phyloP scores from a whole-genome alignment of 345 rosid species.

The Orychophragmus violaceus region DNA sequence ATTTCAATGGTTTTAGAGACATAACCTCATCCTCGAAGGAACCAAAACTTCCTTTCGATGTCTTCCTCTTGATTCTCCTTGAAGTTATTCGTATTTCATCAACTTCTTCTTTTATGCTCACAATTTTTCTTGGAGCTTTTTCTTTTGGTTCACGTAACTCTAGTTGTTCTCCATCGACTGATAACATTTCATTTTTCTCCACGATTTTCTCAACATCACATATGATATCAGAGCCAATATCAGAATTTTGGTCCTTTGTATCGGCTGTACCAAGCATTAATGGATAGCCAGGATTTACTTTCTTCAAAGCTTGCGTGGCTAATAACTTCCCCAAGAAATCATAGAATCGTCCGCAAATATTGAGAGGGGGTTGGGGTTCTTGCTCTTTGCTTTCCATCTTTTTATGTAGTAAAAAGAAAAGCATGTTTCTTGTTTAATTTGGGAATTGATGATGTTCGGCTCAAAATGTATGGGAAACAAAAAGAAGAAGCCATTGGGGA shows the following conservation, averaged over 20 bases:
- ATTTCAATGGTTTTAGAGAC: constrained; percentile 25
- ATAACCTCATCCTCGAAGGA: constrained; percentile 6
- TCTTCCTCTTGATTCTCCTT: constrained; percentile 23
- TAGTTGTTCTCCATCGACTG: not conserved
- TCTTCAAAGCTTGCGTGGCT: constrained; percentile 9
- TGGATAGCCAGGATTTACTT: constrained; percentile 2
- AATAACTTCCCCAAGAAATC: constrained; percentile 11
- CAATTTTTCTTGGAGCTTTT: constrained; percentile 22
- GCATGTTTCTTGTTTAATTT: constrained; percentile 1
- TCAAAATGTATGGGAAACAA: not conserved
- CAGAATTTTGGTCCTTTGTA: constrained; percentile 7
- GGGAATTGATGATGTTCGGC: not conserved
- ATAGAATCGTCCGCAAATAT: constrained; percentile 8
- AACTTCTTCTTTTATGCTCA: constrained; percentile 25
- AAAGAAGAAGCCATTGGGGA: not conserved
- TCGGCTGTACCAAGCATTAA: not conserved
- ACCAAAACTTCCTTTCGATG: constrained; percentile 20
- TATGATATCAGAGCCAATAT: constrained; percentile 1
- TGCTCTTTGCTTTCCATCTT: not conserved
- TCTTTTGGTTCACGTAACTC: not conserved
- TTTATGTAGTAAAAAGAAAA: not conserved
- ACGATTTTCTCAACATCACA: not conserved
- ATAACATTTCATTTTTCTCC: not conserved
- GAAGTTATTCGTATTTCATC: constrained; percentile 28
- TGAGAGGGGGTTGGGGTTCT: not conserved